Base-by-base conservation (phyloP, 306 rosid genomes). In the Lithocarpus polystachyus region DNA sequence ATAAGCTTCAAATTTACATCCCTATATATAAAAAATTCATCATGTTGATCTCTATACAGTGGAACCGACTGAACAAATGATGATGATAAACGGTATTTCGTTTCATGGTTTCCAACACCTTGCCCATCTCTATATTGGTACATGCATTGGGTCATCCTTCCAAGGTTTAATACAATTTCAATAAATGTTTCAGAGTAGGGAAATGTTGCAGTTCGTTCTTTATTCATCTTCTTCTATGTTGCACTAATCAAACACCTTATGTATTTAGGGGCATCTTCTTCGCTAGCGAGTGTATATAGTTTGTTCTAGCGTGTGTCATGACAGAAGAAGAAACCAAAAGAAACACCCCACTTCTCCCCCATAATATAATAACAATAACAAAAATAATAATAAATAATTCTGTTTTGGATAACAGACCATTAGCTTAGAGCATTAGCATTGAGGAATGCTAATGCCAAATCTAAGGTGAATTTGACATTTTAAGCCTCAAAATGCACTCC, bases 211-310 rank as follows among this genome's bases (percentile, higher is more conserved):
- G 3, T 40, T 74, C 18, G 4, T 31, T 54, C 68, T 75, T 67
- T 14, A 55, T 80, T 80, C 48, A 80, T 51, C 23, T 65, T 65
- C 69, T 80, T 80, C 79, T 59, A 73, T 1, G 33, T 60, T 24
- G 23, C 65, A 31, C 31, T 71, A 26, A 79, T 83, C 28, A 79
- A 53, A n/a, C 7, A 19, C 54, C 43, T 26, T 35, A 83, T 11
- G 33, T 75, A 62, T 7, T 11, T 3, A 4, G 64, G 74, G 0
- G 83, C 86, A 20, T 68, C 74, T 0, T 69, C 54, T 68, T 83
- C 77, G 5, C 62, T 57, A 5, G 56, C 77, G 3, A 28, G 29
- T 28, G 29, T 35, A 35, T 35, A 35, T 45, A 3, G 17, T 48
- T 48, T 48, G 4, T 48, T 48, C 45, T 40, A 40, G 45, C 0